A percentile compares a stretch with the other conserved stretches of the same genome.
Evolutionary conservation across 352 stramenopile genomes (phyloP).

Genomic region (Phytophthora hybrid): DNA sequence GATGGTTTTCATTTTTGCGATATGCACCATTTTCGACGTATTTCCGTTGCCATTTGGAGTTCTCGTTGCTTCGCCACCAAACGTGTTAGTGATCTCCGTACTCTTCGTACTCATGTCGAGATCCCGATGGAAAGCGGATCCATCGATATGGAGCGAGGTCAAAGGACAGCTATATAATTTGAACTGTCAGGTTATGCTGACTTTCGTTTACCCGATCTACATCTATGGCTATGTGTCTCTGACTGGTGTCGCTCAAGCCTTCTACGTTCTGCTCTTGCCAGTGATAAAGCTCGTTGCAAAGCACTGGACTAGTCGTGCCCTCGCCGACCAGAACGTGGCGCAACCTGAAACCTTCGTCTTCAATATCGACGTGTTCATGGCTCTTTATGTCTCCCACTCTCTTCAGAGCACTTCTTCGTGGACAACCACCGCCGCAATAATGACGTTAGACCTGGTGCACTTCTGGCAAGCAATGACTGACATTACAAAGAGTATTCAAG

Average conservation of each 20-base stretch:
- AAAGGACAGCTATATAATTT: neutral
- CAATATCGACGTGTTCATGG: conserved; percentile 43
- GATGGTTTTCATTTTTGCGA: neutral
- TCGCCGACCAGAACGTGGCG: conserved; percentile 13
- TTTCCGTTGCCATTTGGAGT: neutral
- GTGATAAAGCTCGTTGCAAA: conserved; percentile 20
- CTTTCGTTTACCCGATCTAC: conserved; percentile 32
- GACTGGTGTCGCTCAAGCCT: neutral
- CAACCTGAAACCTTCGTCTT: conserved; percentile 31
- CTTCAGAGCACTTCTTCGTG: conserved; percentile 32
- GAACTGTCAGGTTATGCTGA: conserved; percentile 15
- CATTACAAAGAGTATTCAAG: neutral
- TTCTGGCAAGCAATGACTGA: neutral
- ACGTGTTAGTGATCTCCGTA: neutral
- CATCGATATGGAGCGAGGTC: neutral
- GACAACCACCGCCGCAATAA: neutral
- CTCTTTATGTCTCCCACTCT: conserved; percentile 37
- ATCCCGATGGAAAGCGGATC: neutral
- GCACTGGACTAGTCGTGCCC: conserved; percentile 24
- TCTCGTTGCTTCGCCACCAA: neutral
- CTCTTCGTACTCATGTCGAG: neutral
- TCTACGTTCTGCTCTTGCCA: conserved; percentile 20
- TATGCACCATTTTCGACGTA: neutral
- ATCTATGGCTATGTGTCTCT: conserved; percentile 14
- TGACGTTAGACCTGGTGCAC: neutral